A percentile compares a stretch with the other conserved stretches of the same genome.
phyloP scores from a whole-genome alignment of 768 basidiomycete species.

The Boletus patriciae region DNA sequence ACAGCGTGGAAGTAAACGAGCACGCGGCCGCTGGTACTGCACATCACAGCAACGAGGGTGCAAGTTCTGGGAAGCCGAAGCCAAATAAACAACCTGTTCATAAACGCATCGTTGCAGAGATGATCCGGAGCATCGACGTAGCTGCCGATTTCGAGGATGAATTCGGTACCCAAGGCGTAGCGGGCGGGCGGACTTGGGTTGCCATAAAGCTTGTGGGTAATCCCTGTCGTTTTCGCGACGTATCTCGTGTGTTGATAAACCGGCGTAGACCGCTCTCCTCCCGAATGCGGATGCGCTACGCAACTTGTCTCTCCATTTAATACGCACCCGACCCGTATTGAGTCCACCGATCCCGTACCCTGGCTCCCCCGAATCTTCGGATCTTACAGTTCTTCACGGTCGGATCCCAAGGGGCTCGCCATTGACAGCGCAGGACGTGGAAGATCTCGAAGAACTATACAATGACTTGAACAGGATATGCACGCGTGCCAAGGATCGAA shows the following conservation, averaged over 20 bases:
- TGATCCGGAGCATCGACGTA: slow-evolving; percentile 71
- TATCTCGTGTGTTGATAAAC: not conserved
- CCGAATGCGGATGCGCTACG: slow-evolving; percentile 60
- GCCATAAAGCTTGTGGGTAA: slow-evolving; percentile 75
- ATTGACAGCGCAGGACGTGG: slow-evolving; percentile 57
- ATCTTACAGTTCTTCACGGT: slow-evolving; percentile 51
- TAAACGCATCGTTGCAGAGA: slow-evolving; percentile 71
- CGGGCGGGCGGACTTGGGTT: slow-evolving; percentile 70
- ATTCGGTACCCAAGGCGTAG: slow-evolving; percentile 22
- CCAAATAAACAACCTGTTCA: slow-evolving; percentile 39
- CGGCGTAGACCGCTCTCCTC: slow-evolving; percentile 61
- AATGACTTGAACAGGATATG: slow-evolving; percentile 66
- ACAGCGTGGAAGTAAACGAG: slow-evolving; percentile 84
- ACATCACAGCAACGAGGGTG: slow-evolving; percentile 1
- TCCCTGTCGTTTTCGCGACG: not conserved
- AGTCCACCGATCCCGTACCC: slow-evolving; percentile 57
- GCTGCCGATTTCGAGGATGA: slow-evolving; percentile 78
- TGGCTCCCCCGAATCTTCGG: slow-evolving; percentile 59
- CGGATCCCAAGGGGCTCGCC: slow-evolving; percentile 19
- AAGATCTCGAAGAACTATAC: slow-evolving; percentile 59
- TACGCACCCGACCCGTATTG: slow-evolving; percentile 40
- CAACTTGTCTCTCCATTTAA: slow-evolving; percentile 60
- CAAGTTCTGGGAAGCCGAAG: not conserved
- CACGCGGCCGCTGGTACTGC: slow-evolving; percentile 41
- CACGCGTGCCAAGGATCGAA: slow-evolving; percentile 54